Conservation (phyloP, 2,329 filamentous ascomycete genomes). For the Pseudogymnoascus sp. region DNA sequence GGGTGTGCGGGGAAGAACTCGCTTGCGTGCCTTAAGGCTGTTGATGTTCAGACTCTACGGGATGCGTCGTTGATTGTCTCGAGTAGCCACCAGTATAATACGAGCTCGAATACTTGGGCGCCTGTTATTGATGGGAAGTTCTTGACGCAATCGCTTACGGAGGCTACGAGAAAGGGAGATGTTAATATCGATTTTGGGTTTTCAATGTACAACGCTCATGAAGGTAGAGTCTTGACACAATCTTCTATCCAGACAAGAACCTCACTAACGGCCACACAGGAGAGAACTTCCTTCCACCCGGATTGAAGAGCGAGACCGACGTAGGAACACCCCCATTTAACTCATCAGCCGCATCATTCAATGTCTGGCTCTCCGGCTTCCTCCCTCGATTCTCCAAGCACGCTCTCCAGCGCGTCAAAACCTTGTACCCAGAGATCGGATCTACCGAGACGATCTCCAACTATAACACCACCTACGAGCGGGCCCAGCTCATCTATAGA, state of each 20-base stretch:
- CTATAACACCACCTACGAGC: slow-evolving; percentile 44
- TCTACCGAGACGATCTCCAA: slow-evolving; percentile 35
- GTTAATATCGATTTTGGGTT: slow-evolving; percentile 42
- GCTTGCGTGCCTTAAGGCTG: slow-evolving; percentile 46
- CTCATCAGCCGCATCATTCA: slow-evolving; percentile 41
- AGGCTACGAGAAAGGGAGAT: slow-evolving; percentile 31
- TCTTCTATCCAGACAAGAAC: not conserved
- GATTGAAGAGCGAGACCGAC: slow-evolving; percentile 32
- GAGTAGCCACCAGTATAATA: slow-evolving; percentile 43
- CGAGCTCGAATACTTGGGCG: slow-evolving; percentile 51
- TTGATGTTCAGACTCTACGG: slow-evolving; percentile 45
- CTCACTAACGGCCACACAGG: slow-evolving; percentile 28
- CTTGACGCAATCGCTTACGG: slow-evolving; percentile 39
- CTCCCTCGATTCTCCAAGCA: slow-evolving; percentile 38
- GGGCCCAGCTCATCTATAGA: slow-evolving; percentile 50
- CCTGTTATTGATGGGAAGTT: slow-evolving; percentile 52
- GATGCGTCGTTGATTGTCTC: slow-evolving; percentile 44
- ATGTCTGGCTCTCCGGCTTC: slow-evolving; percentile 46
- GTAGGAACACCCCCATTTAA: slow-evolving; percentile 40
- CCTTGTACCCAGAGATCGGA: slow-evolving; percentile 42
- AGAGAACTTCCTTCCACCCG: slow-evolving; percentile 51
- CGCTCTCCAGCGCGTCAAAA: slow-evolving; percentile 35
- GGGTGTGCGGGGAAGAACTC: slow-evolving; percentile 38
- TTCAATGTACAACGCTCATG: slow-evolving; percentile 54
- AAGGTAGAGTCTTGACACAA: slow-evolving; percentile 27